Evolutionary conservation across 2,329 filamentous ascomycete genomes (phyloP).

Genomic region (Shiraia sp.): DNA sequence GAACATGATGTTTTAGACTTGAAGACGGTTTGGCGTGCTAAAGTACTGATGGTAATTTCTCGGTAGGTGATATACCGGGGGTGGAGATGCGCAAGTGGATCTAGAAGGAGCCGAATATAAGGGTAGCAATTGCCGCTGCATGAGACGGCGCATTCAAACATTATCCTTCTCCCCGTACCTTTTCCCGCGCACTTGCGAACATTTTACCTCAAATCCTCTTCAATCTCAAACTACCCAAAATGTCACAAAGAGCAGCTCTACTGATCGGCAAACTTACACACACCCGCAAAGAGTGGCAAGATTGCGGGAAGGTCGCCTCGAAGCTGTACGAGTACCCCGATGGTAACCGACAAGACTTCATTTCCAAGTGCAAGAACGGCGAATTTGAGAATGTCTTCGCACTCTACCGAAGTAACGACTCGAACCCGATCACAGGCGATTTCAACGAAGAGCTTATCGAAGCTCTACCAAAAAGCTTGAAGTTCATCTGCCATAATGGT

Average conservation of each 20-base stretch:
- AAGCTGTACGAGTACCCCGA: constrained; percentile 56
- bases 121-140: constrained; percentile 20
- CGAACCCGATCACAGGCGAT: constrained; percentile 54
- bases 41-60: constrained; percentile 4
- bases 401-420: constrained; percentile 63
- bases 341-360: constrained; percentile 59
- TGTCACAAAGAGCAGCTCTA: constrained; percentile 46
- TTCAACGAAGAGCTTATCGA: constrained; percentile 52
- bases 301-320: constrained; percentile 36
- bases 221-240: constrained; percentile 9
- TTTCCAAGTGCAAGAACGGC: constrained; percentile 58
- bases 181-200: background rate
- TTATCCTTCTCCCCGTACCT: background rate
- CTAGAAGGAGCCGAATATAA: constrained; percentile 17
- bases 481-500: constrained; percentile 54
- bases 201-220: constrained; percentile 3
- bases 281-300: constrained; percentile 53
- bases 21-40: constrained; percentile 15
- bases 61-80: constrained; percentile 28
- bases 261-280: constrained; percentile 52
- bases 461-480: constrained; percentile 47
- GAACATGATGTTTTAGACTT: too few species aligned
- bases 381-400: constrained; percentile 59
- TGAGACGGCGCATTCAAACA: constrained; percentile 1
- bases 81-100: constrained; percentile 15